Evolutionary conservation across 1,284 basidiomycete genomes (phyloP), one percentile per base, ranked within the genome.

Genomic region (Coniferiporia sulphurascens): DNA sequence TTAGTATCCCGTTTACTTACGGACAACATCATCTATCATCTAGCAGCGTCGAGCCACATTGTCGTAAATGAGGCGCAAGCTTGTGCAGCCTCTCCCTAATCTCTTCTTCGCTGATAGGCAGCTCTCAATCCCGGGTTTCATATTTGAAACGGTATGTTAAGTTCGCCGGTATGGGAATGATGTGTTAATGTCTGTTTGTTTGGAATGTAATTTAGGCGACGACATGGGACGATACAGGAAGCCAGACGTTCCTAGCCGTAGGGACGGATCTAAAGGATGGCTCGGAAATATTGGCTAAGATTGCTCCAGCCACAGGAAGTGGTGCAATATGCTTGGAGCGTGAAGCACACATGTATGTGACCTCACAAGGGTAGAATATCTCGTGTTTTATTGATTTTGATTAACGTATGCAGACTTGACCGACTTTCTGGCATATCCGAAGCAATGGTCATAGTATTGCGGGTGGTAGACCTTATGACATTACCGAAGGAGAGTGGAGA

Each of bases 161-260:
- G 4, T 19, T 17, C 27, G 27, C 27, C 5, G 5, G 27, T 27
- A 5, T 27, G 27, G 5, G 27, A 27, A 27, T 53, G 12, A 27
- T 52, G 17, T 45, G 41, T 56, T 36, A 50, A 44, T 50, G 44
- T 38, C 49, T 21, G 22, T 49, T 36, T 21, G 53, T 55, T 57
- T 65, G 57, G 53, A 32, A 21, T 52, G 5, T 35, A 50, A 38
- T 52, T 52, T 52, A 86, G 85, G 84, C 83, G 19, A 66, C 73
- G 43, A 77, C 73, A 73, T 88, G 86, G 86, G 78, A 83, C 59
- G 86, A 88, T 67, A 87, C 85, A 0, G 86, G 86, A 54, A 84
- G 84, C 64, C 79, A 84, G 76, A 87, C 86, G 1, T 70, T 81
- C 45, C 72, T 89, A 48, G 82, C 84, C 0, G 84, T 86, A 68